Evolutionary conservation across 1,284 basidiomycete genomes (phyloP), one percentile per base, ranked within the genome.

Genomic region (Spongiforma sp.): DNA sequence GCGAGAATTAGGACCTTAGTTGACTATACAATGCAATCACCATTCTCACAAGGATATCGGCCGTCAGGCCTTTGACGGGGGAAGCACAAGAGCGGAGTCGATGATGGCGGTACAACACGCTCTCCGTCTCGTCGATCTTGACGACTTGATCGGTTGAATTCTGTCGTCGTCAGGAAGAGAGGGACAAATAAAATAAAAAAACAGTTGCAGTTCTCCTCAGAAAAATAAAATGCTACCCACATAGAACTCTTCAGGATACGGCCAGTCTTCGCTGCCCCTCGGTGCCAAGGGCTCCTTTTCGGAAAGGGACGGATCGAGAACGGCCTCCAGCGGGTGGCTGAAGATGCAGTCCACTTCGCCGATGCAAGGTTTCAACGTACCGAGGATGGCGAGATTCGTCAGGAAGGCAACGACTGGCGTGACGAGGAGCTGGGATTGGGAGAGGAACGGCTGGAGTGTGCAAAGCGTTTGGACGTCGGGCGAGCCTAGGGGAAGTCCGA

Each of bases 311-410:
- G 91, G 90, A 62, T 94, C 88, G 62, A 90, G 80, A 53, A 90
- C 78, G 30, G 86, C 91, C 67, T 89, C 84, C 0, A 96, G 80
- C 0, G 91, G 92, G 70, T 95, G 90, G 62, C 85, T 86, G 73
- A 95, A 96, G 66, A 95, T 93, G 2, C 79, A 80, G 11, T 89
- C 88, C 2, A 96, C 94, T 74, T 96, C 94, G 9, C 82, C 83
- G 32, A 84, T 83, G 15, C 82, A 84, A 2, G 90, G 86, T 17
- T 73, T 78, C 1, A 95, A 80, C 11, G 73, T 70, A 3, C 79
- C 73, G 4, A 95, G 77, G 2, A 94, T 34, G 54, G 48, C 30
- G 7, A 70, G 62, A 48, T 90, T 82, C 4, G 87, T 86, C 33
- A 95, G 80, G 59, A 94, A 76, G 2, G 90, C 88, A 21, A 95